Evolutionary conservation across 2,329 filamentous ascomycete genomes (phyloP), one percentile per base, ranked within the genome.

Genomic region (Arthrobotrys sinensis): DNA sequence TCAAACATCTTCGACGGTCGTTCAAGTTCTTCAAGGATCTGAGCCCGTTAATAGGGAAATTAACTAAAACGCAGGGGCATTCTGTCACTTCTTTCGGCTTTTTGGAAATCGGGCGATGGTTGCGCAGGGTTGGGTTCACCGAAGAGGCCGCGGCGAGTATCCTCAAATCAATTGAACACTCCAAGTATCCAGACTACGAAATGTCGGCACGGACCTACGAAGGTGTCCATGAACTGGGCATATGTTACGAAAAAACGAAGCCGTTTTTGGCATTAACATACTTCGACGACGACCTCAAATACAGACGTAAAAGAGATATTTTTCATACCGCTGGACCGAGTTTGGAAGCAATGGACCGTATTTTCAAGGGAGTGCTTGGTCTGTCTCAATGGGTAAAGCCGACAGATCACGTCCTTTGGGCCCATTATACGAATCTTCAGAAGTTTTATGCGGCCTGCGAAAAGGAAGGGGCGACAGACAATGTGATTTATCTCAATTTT

Each of bases 91-190:
- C 12, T 4, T 34, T 50, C n/a, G 62, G 66, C 32, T 60, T 73
- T 46, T 34, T 73, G 28, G 6, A 28, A 3, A 66, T 60, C 0
- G 69, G 69, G 1, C 60, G 45, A 32, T 55, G n/a, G 12, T 16
- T 73, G 60, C 12, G 40, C 21, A 38, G 7, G 0, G 48, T 28
- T 1, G 69, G 60, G 10, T 11, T 24, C n/a, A 6, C n/a, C 6
- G 7, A 55, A 7, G 24, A 45, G 2, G 69, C 69, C 3, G 32
- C 43, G 5, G 3, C 16, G 0, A 50, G 69, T 34, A 43, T 73
- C 8, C 19, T 45, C 12, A 73, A 40, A 40, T 28, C 69, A 5
- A 73, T 73, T 4, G 8, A 50, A 21, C 62, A 66, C 21, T 73
- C 12, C 19, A 48, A 12, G 11, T 2, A 8, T 4, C 11, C 60